A percentile compares a stretch with the other conserved stretches of the same genome.
These are phyloP conservation scores for Artemisia tridentata DNA, from an alignment of 129 eudicot genomes.

Conservation along the genomic window DNA sequence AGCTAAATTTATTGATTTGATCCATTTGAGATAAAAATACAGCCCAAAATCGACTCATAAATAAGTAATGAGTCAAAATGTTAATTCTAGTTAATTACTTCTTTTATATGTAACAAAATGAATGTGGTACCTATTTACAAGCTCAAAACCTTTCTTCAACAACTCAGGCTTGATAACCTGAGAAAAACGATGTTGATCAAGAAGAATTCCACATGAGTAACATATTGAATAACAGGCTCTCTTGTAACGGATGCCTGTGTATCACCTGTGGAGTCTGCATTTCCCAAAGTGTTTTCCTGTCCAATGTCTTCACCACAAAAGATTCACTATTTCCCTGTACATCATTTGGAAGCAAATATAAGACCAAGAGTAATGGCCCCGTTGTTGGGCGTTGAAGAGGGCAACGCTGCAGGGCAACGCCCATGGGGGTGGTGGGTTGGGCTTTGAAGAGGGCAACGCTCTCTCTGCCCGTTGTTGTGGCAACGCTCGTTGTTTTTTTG, in stretches of 20 bases:
- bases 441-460: no score
- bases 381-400: no score
- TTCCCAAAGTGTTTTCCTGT: constrained; percentile 97
- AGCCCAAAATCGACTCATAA: no score
- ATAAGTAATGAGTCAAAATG: no score
- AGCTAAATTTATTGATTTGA: background rate
- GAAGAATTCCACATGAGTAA: background rate
- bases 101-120: background rate
- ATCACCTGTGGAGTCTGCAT: constrained; percentile 99
- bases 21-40: no score
- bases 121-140: constrained; percentile 78
- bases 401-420: no score
- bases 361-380: no score
- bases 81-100: background rate
- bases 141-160: constrained; percentile 90
- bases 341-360: background rate
- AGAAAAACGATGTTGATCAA: constrained; percentile 5
- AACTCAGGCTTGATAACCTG: constrained; percentile 89
- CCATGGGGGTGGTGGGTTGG: no score
- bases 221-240: background rate
- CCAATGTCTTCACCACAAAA: constrained; percentile 88
- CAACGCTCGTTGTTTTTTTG: no score
- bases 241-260: background rate
- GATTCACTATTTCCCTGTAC: constrained; percentile 77
- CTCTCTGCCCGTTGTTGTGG: no score